Base-by-base conservation (phyloP, 108 stramenopile genomes). In the Hondaea fermentalgiana region DNA sequence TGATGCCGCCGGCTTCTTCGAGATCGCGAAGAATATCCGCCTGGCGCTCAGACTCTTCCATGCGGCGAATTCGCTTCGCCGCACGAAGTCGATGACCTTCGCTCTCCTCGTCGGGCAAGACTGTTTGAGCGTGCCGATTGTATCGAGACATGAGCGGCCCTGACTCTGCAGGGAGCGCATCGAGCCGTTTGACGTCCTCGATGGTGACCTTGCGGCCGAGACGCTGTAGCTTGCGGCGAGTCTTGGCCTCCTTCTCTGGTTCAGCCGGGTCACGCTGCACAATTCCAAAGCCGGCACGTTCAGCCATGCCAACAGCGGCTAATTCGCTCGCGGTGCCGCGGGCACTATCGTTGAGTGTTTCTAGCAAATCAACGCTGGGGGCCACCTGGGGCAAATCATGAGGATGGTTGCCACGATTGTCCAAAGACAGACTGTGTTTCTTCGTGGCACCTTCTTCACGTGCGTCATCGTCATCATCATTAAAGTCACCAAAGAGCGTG, bases 231-330 rank as follows among this genome's bases (percentile, higher is more conserved):
- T 83, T 83, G 49, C 51, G 49, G 10, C 76, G 45, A 83, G 19
- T 47, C 28, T 47, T 53, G 51, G 45, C 49, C 76, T 83, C 76
- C 49, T 53, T 47, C 51, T 83, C 51, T 3, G 44, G 23, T 35
- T 83, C 76, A 45, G 19, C 76, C n/a, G 51, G 49, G 3, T 83
- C 76, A 12, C 76, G 45, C 28, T 83, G 76, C 45, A 53, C 76
- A 45, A 83, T 83, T 23, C 76, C 76, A 45, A 53, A 83, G n/a
- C 76, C 76, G 51, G 76, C 76, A 23, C 76, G 76, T 0, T 47
- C 76, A 4, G 76, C 76, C 76, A 83, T 83, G 28, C 76, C 76
- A 35, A 83, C 76, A 23, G 49, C 76, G n/a, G 76, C 76, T 6
- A 83, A 45, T 12, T 53, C 76, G 76, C 28, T 83, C 49, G 76